Conservation (phyloP, 1,284 basidiomycete genomes). For the Sanghuangporus weigelae region DNA sequence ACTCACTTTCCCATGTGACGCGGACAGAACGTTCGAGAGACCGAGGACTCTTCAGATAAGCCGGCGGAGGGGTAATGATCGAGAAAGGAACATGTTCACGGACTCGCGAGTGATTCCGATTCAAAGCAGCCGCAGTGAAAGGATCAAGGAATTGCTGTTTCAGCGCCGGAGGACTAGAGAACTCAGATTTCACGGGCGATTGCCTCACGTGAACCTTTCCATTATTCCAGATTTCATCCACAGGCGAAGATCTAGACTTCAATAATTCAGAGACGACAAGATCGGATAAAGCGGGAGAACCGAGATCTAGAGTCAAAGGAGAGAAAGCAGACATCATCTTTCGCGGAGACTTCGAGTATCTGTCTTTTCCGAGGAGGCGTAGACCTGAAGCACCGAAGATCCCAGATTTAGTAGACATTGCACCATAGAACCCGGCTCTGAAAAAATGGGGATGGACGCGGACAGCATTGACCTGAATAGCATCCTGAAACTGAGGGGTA, state of each 20-base stretch:
- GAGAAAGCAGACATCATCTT: not conserved
- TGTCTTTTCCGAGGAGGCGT: not conserved
- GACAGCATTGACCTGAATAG: not conserved
- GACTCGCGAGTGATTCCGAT: conserved; percentile 11
- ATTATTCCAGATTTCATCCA: not conserved
- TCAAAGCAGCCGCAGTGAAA: not conserved
- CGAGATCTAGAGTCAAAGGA: not conserved
- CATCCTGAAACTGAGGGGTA: conserved; percentile 3
- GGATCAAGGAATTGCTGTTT: not conserved
- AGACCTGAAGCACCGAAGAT: not conserved
- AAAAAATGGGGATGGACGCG: not conserved
- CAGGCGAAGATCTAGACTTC: not conserved
- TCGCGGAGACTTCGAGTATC: not conserved
- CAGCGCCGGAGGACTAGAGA: not conserved
- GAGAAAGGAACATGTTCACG: conserved; percentile 11
- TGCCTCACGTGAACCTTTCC: not conserved
- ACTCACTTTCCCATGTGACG: not conserved
- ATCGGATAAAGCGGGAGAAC: not conserved
- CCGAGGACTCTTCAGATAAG: not conserved
- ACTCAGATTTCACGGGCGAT: not conserved
- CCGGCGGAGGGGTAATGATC: conserved; percentile 2
- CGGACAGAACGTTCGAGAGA: not conserved
- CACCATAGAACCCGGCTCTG: not conserved
- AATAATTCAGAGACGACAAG: not conserved
- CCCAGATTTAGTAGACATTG: not conserved